Conservation (phyloP, 108 stramenopile genomes). For the Cyclotella sp. region DNA sequence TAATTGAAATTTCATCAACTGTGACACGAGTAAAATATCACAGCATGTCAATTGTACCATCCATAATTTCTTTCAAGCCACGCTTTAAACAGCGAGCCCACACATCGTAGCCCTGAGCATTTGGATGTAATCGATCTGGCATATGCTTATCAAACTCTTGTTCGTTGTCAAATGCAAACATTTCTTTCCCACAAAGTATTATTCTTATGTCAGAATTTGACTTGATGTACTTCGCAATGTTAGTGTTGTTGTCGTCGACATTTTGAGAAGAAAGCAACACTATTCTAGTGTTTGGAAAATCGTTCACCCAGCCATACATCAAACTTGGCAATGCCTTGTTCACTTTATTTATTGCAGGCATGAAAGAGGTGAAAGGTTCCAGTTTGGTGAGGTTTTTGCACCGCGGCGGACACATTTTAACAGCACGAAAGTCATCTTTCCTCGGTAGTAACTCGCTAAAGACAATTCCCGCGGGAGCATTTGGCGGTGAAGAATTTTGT, state of each 20-base stretch:
- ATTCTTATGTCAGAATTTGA: not conserved
- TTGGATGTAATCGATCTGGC: constrained; percentile 62
- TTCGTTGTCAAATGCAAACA: constrained; percentile 36
- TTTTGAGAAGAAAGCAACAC: constrained; percentile 33
- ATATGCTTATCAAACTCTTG: constrained; percentile 38
- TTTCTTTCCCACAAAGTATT: constrained; percentile 30
- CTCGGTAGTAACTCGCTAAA: constrained; percentile 46
- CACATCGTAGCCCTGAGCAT: constrained; percentile 42
- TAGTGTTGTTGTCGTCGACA: constrained; percentile 4
- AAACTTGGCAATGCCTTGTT: constrained; percentile 40
- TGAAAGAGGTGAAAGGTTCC: constrained; percentile 48
- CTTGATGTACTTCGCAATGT: not conserved
- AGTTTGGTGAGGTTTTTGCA: constrained; percentile 32
- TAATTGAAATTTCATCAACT: no score
- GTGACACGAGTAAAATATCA: not conserved
- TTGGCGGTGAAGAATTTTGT: not conserved
- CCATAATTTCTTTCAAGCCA: constrained; percentile 38
- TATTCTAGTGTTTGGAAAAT: constrained; percentile 36
- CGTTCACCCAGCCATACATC: constrained; percentile 37
- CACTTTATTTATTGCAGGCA: constrained; percentile 49
- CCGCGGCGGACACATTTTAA: constrained; percentile 54
- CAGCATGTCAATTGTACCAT: not conserved
- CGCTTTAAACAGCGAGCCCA: constrained; percentile 46
- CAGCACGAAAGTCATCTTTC: constrained; percentile 39
- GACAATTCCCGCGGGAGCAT: constrained; percentile 34